Base-by-base conservation (phyloP, 2,329 filamentous ascomycete species). In the Bisporella sp. region DNA sequence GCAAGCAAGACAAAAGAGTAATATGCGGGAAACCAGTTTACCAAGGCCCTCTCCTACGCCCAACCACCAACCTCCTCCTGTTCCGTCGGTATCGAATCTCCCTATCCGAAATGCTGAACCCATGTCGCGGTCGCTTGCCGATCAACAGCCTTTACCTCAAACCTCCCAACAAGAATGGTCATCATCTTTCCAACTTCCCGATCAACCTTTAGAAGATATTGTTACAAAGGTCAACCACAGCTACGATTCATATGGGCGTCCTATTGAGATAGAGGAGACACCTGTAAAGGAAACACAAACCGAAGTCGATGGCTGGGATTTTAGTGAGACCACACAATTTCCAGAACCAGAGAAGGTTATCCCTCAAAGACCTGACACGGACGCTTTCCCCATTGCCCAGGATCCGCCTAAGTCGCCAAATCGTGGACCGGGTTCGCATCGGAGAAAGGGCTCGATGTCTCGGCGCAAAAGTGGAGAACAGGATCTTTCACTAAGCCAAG, bases 241-340 rank as follows among this genome's bases (percentile, higher is more conserved):
- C 39, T 84, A 75, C 56, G 80, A 86, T 60, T 69, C 70, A 29
- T 78, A 78, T 59, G 79, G 79, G 21, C 70, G 77, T 45, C 74
- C 75, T 45, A 68, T 79, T 13, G 60, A 60, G 33, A 49, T 43
- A 6, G 57, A 57, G 40, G 71, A 73, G 37, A 59, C 70, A 12
- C 62, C 69, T 29, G 74, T 81, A 48, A 78, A 83, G 62, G 54
- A 71, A 45, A 61, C 63, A 1, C 62, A 67, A 6, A 70, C 75
- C 4, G 82, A 87, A 52, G 64, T 77, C 1, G 91, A 96, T 62
- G 88, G 80, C 6, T 99, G 93, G 93, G 91, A 95, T 62, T 99
- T 99, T 59, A 89, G 92, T 48, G 90, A 96, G 52, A 77, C 82
- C 6, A 73, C 76, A n/a, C 61, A 71, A 35, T 80, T 82, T 47